Conservation (phyloP, 148 eudicot species). For the Chenopodium berlandieri region DNA sequence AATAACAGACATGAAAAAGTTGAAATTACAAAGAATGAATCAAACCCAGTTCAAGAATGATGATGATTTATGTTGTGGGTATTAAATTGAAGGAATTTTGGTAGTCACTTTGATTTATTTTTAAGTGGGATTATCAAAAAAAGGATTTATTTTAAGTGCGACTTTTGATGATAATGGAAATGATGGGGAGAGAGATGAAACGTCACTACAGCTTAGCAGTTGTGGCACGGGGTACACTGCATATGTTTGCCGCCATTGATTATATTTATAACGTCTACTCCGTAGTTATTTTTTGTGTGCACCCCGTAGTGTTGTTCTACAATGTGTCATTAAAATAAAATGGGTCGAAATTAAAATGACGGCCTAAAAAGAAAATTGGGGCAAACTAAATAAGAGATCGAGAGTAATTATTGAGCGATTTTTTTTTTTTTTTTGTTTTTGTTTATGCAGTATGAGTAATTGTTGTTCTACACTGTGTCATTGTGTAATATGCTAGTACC, state of each 20-base stretch:
- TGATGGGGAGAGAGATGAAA: background rate
- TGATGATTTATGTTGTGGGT: background rate
- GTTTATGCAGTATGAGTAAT: no score
- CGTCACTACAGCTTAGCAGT: background rate
- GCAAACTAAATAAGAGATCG: no score
- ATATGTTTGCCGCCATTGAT: conserved; percentile 14
- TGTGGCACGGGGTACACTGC: background rate
- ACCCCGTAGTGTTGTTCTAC: no score
- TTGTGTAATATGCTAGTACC: no score
- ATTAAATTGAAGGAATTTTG: background rate
- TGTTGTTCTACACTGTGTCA: no score
- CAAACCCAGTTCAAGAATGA: background rate
- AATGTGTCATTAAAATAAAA: no score
- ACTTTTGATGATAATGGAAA: background rate
- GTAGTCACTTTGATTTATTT: background rate
- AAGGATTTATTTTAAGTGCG: background rate
- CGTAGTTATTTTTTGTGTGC: no score
- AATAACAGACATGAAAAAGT: background rate
- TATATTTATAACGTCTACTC: background rate
- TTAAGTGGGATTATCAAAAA: background rate
- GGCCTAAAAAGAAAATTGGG: no score
- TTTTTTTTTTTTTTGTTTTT: no score
- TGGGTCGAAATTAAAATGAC: no score
- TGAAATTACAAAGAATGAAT: background rate
- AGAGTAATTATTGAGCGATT: no score